A percentile compares a stretch with the other conserved stretches of the same genome.
Evolutionary conservation across 805 yeast species (phyloP).

Genomic region (Schwanniomyces vanrijiae): DNA sequence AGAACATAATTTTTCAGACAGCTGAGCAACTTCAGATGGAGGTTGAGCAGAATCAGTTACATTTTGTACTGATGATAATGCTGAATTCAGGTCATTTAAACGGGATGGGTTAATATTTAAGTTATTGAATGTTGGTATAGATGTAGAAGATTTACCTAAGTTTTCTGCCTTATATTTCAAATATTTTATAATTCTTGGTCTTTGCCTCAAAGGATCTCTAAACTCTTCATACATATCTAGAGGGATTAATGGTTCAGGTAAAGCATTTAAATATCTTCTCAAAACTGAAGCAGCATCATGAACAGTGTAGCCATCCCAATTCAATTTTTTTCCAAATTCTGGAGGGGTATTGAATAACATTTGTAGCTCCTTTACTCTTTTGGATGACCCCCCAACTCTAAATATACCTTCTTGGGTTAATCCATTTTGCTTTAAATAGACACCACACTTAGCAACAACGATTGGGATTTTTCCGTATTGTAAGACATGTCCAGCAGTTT

Average conservation of each 20-base stretch:
- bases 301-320: conserved; percentile 92
- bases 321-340: conserved; percentile 79
- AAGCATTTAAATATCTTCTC: conserved; percentile 78
- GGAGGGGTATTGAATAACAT: conserved; percentile 84
- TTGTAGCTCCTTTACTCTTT: conserved; percentile 85
- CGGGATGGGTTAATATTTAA: not conserved
- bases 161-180: conserved; percentile 57
- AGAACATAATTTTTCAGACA: conserved; percentile 4
- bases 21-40: conserved; percentile 33
- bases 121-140: not conserved
- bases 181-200: conserved; percentile 66
- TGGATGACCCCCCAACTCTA: conserved; percentile 87
- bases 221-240: conserved; percentile 71
- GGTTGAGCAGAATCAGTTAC: conserved; percentile 17
- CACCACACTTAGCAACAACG: conserved; percentile 95
- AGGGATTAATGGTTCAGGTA: conserved; percentile 93
- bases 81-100: not conserved
- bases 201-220: conserved; percentile 67
- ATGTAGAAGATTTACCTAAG: conserved; percentile 18
- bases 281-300: conserved; percentile 95
- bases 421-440: conserved; percentile 74
- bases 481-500: conserved; percentile 56
- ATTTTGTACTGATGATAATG: conserved; percentile 7
- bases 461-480: conserved; percentile 89
- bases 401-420: conserved; percentile 87